These are phyloP conservation scores for Colletotrichum acutatum DNA, from an alignment of 2,329 filamentous ascomycete genomes.

Conservation along the genomic window DNA sequence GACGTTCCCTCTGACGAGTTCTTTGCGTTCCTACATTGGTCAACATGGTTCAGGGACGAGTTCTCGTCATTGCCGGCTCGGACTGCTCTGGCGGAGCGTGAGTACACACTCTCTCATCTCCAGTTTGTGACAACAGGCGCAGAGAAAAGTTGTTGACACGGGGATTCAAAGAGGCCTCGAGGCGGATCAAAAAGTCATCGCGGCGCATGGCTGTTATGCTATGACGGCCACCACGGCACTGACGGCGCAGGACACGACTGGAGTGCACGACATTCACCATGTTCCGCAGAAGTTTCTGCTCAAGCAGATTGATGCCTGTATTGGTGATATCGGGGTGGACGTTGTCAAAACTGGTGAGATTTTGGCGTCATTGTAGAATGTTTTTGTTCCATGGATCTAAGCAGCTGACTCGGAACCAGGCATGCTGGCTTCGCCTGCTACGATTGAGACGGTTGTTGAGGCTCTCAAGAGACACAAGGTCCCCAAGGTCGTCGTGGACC, in stretches of 20 bases:
- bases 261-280: conserved; percentile 83
- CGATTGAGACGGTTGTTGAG: conserved; percentile 75
- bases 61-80: conserved; percentile 87
- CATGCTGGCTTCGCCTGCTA: conserved; percentile 82
- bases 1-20: background rate
- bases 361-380: background rate
- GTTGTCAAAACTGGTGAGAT: conserved; percentile 86
- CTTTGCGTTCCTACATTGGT: background rate
- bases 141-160: background rate
- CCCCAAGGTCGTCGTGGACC: conserved; percentile 75
- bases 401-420: conserved; percentile 57
- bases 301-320: conserved; percentile 86
- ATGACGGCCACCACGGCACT: conserved; percentile 96
- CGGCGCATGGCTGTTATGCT: conserved; percentile 92
- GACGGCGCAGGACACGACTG: conserved; percentile 94
- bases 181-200: conserved; percentile 94
- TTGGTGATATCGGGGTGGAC: conserved; percentile 87
- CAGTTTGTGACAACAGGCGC: too few species aligned
- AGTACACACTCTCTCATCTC: conserved; percentile 44
- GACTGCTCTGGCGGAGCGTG: conserved; percentile 92
- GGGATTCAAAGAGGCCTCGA: conserved; percentile 79
- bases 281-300: conserved; percentile 82
- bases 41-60: conserved; percentile 57
- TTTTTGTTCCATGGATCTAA: background rate
- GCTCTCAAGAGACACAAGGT: conserved; percentile 69